Evolutionary conservation across 768 basidiomycete species (phyloP).

Genomic region (Macrolepiota dolichaula): DNA sequence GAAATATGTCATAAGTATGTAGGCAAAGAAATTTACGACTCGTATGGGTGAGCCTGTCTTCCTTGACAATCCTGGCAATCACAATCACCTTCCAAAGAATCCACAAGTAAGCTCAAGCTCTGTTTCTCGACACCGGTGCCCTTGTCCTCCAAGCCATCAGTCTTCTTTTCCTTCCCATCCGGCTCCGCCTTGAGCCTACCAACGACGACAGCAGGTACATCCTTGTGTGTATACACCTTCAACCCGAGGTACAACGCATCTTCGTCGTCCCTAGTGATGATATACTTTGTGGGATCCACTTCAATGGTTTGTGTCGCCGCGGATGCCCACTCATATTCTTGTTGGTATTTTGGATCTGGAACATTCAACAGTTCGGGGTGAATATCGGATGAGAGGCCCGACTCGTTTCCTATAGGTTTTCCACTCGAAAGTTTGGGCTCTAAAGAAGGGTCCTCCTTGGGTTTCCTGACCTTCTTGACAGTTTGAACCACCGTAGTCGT

Average conservation of each 20-base stretch:
- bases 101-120: neutral
- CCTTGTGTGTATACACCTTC: slow-evolving; percentile 44
- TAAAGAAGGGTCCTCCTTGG: slow-evolving; percentile 1
- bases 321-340: neutral
- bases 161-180: slow-evolving; percentile 20
- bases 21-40: neutral
- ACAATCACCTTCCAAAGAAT: neutral
- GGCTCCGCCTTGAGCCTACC: slow-evolving; percentile 31
- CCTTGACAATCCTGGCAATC: slow-evolving; percentile 7
- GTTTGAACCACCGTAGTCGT: slow-evolving; percentile 24
- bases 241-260: slow-evolving; percentile 37
- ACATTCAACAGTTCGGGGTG: neutral
- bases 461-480: slow-evolving; percentile 20
- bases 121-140: neutral
- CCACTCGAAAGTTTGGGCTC: neutral
- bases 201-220: slow-evolving; percentile 31
- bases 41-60: neutral
- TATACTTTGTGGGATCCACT: slow-evolving; percentile 19
- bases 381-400: neutral
- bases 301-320: neutral
- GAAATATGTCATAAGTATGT: neutral
- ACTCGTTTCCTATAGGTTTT: neutral
- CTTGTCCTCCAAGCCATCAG: neutral
- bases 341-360: slow-evolving; percentile 7
- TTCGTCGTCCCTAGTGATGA: slow-evolving; percentile 26